A percentile compares a stretch with the other conserved stretches of the same genome.
These are phyloP conservation scores for Ilyonectria sp. DNA, from an alignment of 2,329 filamentous ascomycete genomes.

Conservation along the genomic window DNA sequence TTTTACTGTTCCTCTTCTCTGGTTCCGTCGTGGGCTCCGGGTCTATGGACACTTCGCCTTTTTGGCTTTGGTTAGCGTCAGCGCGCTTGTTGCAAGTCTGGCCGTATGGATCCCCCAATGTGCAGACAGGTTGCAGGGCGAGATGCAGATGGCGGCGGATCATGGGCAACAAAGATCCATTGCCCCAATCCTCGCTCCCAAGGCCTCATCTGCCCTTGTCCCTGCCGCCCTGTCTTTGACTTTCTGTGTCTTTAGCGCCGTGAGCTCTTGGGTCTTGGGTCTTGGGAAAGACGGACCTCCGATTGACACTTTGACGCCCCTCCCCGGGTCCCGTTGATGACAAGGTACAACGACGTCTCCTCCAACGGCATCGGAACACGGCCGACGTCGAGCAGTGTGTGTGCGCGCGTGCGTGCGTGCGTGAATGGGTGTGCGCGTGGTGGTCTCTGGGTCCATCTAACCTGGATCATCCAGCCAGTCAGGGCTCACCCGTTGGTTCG, in stretches of 20 bases:
- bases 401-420: slow-evolving; percentile 32
- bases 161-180: slow-evolving; percentile 34
- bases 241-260: slow-evolving; percentile 23
- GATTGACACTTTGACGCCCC: slow-evolving; percentile 41
- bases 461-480: slow-evolving; percentile 40
- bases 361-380: slow-evolving; percentile 45
- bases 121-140: slow-evolving; percentile 30
- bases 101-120: slow-evolving; percentile 34
- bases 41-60: slow-evolving; percentile 23
- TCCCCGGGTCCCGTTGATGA: slow-evolving; percentile 25
- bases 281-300: slow-evolving; percentile 23
- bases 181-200: slow-evolving; percentile 32
- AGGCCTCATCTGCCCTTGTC: slow-evolving; percentile 26
- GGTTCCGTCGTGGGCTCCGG: neutral
- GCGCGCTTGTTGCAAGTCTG: slow-evolving; percentile 50
- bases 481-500: slow-evolving; percentile 37
- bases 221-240: slow-evolving; percentile 18
- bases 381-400: slow-evolving; percentile 43
- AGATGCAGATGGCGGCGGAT: slow-evolving; percentile 42
- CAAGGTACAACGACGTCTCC: slow-evolving; percentile 34
- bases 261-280: slow-evolving; percentile 13
- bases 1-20: slow-evolving; percentile 7
- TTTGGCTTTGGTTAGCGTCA: slow-evolving; percentile 50
- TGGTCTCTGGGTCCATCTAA: slow-evolving; percentile 47
- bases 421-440: slow-evolving; percentile 38